phyloP scores from a whole-genome alignment of 2,329 filamentous ascomycete species.

The Epichloe amarillans region DNA sequence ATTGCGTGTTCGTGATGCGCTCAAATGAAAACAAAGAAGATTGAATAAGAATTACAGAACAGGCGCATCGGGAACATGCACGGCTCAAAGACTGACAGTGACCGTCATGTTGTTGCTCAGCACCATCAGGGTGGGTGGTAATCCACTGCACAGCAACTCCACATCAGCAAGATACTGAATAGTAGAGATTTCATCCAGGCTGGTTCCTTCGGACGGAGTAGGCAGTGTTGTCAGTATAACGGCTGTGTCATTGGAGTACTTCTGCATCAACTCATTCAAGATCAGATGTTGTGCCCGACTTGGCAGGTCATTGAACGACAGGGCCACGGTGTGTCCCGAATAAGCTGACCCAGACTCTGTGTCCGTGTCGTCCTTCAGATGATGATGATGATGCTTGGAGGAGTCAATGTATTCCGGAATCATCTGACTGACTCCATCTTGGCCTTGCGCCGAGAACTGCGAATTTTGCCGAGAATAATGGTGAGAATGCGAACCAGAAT shows the following conservation, averaged over 20 bases:
- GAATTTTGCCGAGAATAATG: slow-evolving; percentile 23
- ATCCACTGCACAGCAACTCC: slow-evolving; percentile 61
- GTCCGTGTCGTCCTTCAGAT: slow-evolving; percentile 7
- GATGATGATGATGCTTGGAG: slow-evolving; percentile 6
- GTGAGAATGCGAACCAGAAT: slow-evolving; percentile 7
- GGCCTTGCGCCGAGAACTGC: slow-evolving; percentile 15
- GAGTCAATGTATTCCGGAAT: slow-evolving; percentile 27
- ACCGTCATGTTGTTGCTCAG: slow-evolving; percentile 87
- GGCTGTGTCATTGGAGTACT: slow-evolving; percentile 55
- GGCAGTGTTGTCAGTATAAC: slow-evolving; percentile 76
- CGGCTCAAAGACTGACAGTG: slow-evolving; percentile 53
- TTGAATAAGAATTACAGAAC: not conserved
- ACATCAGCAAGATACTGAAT: slow-evolving; percentile 64
- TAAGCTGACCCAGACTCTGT: slow-evolving; percentile 29
- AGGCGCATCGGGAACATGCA: not conserved
- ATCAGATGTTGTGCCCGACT: slow-evolving; percentile 77
- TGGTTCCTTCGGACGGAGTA: slow-evolving; percentile 66
- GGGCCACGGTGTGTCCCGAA: slow-evolving; percentile 48
- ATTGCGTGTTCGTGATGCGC: not conserved
- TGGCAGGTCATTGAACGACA: slow-evolving; percentile 79
- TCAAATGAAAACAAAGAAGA: no score
- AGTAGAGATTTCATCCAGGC: slow-evolving; percentile 54
- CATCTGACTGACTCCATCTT: slow-evolving; percentile 25
- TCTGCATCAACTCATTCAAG: slow-evolving; percentile 68
- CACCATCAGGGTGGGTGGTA: slow-evolving; percentile 66